Evolutionary conservation across 345 rosid genomes (phyloP), one percentile per base, ranked within the genome.

Genomic region (Excoecaria cochinchinensis): DNA sequence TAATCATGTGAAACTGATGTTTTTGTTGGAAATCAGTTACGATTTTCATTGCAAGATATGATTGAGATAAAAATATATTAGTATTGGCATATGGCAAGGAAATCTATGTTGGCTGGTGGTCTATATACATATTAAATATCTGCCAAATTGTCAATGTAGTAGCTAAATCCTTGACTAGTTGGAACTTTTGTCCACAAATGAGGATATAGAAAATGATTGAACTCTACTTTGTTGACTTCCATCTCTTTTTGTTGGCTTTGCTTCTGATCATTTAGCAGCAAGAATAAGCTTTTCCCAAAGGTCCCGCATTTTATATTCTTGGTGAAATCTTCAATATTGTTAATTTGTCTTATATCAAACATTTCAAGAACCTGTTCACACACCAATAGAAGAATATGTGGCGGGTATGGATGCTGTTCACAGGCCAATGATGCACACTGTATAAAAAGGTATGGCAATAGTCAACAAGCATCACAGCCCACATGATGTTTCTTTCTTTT

Each of bases 141-240:
- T n/a, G 9, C 46, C 31, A 50, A 9, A 78, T 76, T 80, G 83
- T 78, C 85, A 79, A 78, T 72, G 74, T 65, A 52, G 84, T 68
- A 74, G 84, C 68, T 82, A 64, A 19, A 69, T 70, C 73, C 70
- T 81, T 72, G 84, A 77, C 85, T 24, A 56, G 59, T 77, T 59
- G 52, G 58, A 64, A 50, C 70, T 67, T 75, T 79, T 77, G 77
- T 70, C 70, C 70, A 40, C 50, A 65, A 78, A 76, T 65, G 78
- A 50, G 68, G 85, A 75, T 79, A 61, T 68, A 70, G 79, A 70
- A 73, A 80, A 75, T 80, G 83, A 81, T 81, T 83, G 85, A 84
- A 71, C 70, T 57, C 69, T 51, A 62, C 79, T 78, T 76, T 82
- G 80, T 82, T 85, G 81, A 76, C 85, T 81, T 84, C 77, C 36